A percentile compares a stretch with the other conserved stretches of the same genome.
Evolutionary conservation across 1,284 basidiomycete genomes (phyloP).

Genomic region (Paramarasmius palmivorus): DNA sequence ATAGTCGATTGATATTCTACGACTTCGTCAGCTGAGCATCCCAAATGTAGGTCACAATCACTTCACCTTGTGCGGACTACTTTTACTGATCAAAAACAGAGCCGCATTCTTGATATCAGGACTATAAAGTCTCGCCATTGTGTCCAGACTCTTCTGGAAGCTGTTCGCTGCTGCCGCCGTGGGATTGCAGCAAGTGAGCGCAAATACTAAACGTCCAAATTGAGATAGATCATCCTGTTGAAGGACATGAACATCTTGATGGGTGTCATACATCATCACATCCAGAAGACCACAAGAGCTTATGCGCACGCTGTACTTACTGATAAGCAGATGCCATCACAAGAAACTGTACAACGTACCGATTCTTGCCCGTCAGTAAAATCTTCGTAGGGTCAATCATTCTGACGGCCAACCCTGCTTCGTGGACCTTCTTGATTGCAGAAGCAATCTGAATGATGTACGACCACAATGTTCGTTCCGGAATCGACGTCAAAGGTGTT

Average conservation of each 20-base stretch:
- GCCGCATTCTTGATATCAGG: conserved; percentile 82
- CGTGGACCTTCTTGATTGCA: conserved; percentile 87
- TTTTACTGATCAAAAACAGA: conserved; percentile 77
- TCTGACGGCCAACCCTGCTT: conserved; percentile 78
- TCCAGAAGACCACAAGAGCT: conserved; percentile 86
- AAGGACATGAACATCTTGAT: conserved; percentile 56
- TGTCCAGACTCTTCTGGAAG: conserved; percentile 78
- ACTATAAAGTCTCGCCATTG: conserved; percentile 75
- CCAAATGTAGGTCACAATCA: neutral
- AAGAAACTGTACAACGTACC: conserved; percentile 44
- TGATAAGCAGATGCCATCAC: conserved; percentile 5
- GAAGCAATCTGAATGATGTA: conserved; percentile 91
- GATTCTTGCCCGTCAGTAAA: conserved; percentile 86
- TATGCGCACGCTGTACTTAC: conserved; percentile 64
- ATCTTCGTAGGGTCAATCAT: conserved; percentile 90
- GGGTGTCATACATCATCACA: conserved; percentile 75
- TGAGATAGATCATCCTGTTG: conserved; percentile 90
- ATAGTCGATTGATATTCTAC: conserved; percentile 77
- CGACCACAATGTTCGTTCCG: conserved; percentile 91
- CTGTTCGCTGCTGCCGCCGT: conserved; percentile 60
- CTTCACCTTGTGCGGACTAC: conserved; percentile 59
- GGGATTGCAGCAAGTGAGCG: conserved; percentile 73
- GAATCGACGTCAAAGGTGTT: conserved; percentile 38
- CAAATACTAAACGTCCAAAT: conserved; percentile 85
- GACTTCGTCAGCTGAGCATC: conserved; percentile 9